These are phyloP conservation scores for Venturia oleaginea DNA, from an alignment of 2,329 filamentous ascomycete genomes.

Conservation along the genomic window DNA sequence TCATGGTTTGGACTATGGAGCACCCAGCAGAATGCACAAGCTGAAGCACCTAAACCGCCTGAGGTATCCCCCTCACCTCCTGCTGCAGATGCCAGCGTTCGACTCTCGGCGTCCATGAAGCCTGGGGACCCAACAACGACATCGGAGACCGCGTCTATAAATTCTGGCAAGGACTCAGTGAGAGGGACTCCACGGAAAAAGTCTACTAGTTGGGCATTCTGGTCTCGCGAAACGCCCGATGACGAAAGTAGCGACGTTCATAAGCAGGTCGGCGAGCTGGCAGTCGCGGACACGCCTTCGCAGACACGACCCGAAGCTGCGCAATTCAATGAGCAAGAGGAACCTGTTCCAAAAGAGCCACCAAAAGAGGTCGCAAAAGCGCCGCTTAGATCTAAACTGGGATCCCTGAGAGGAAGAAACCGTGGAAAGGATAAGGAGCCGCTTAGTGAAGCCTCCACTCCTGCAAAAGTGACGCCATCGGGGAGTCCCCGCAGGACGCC, in stretches of 20 bases:
- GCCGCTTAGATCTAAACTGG: constrained; percentile 4
- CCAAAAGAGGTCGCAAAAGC: constrained; percentile 14
- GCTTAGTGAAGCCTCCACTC: constrained; percentile 14
- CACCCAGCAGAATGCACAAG: constrained; percentile 34
- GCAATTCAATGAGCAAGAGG: constrained; percentile 37
- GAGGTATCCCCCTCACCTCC: neutral
- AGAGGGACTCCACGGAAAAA: constrained; percentile 34
- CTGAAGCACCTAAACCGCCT: neutral
- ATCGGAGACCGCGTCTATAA: constrained; percentile 12
- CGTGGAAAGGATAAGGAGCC: constrained; percentile 17
- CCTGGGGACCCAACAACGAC: constrained; percentile 14
- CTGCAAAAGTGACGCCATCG: constrained; percentile 13
- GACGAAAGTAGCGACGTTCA: constrained; percentile 45
- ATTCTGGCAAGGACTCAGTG: constrained; percentile 12
- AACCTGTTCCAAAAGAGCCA: constrained; percentile 20
- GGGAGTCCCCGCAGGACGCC: constrained; percentile 18
- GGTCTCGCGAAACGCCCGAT: constrained; percentile 48
- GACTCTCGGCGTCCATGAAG: neutral
- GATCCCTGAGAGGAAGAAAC: constrained; percentile 7
- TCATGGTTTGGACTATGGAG: constrained; percentile 44
- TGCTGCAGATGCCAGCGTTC: neutral
- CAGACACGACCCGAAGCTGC: constrained; percentile 42
- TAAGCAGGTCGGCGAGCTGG: constrained; percentile 44
- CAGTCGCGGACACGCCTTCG: constrained; percentile 42
- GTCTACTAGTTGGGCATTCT: constrained; percentile 69